These are phyloP conservation scores for Cladosporium colombiae DNA, from an alignment of 2,329 filamentous ascomycete species.

Conservation along the genomic window DNA sequence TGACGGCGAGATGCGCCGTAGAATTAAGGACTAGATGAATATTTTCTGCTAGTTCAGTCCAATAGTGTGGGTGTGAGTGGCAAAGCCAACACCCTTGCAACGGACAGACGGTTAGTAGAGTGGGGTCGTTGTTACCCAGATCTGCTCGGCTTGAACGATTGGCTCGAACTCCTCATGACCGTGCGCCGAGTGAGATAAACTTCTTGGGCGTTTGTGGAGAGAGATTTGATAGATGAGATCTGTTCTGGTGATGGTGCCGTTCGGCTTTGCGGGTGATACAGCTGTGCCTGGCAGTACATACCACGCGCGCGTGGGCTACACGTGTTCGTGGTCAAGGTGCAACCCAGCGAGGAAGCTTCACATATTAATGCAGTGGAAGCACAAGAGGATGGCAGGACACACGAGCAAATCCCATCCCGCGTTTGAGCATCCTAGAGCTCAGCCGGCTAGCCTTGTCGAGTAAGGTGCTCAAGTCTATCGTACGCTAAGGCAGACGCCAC, in stretches of 20 bases:
- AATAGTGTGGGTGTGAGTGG: conserved; percentile 7
- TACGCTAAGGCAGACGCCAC: background rate
- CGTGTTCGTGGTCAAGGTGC: too few relatives aligned
- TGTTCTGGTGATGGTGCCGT: background rate
- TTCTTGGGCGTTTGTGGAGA: conserved; percentile 6
- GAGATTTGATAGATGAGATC: background rate
- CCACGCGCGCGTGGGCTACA: too few relatives aligned
- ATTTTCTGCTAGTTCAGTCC: background rate
- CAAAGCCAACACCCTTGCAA: background rate
- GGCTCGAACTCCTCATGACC: conserved; percentile 2
- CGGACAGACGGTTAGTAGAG: background rate
- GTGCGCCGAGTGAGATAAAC: conserved; percentile 10
- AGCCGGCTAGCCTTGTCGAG: background rate
- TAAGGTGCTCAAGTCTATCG: background rate
- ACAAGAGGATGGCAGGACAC: background rate
- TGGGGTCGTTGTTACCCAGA: conserved; percentile 3
- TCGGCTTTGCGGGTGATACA: too few relatives aligned
- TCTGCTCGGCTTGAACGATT: conserved; percentile 11
- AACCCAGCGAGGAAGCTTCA: background rate
- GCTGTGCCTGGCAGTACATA: background rate
- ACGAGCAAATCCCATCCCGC: background rate
- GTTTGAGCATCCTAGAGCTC: background rate
- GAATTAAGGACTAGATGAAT: background rate
- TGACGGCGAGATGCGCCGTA: background rate
- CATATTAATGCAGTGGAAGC: background rate